Base-by-base conservation (phyloP, 306 rosid genomes). In the Fagus sylvatica region DNA sequence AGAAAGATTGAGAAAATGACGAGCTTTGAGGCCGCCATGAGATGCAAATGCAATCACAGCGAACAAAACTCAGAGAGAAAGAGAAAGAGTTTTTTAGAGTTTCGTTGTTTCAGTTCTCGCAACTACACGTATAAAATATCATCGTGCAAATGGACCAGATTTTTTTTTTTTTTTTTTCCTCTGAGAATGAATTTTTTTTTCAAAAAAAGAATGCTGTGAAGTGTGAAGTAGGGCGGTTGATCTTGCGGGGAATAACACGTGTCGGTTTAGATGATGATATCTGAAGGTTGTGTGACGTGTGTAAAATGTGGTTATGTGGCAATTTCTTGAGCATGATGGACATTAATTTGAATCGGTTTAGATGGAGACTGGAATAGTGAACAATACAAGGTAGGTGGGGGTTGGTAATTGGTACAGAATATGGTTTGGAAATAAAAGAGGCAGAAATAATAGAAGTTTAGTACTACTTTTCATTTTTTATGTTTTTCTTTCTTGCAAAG, bases 1-100 rank as follows among this genome's bases (percentile, higher is more conserved):
- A 90, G 51, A 53, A 88, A 79, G 76, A 91, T 78, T 2, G 90
- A 80, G 57, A 88, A 22, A 83, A 84, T 75, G 72, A 84, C 56
- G 76, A 84, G 83, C 88, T 87, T 95, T 71, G 88, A 62, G 76
- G 88, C 86, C 91, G 98, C 93, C 99, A 96, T 95, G 73, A 69
- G 62, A 71, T 22, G 28, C 28, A 22, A 22, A 22, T 13, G 70
- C 74, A 87, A 85, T 75, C 78, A 80, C 82, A 85, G 89, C 88
- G 74, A 80, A 80, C 84, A 66, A 82, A 85, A 83, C 90, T 82
- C 55, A 7, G 11, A 8, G 68, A 59, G 48, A 56, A 22, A 60
- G 7, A 70, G 53, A 30, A 0, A 41, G 76, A 76, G 53, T 7
- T 19, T 11, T 16, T 22, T 17, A 3, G 5, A 28, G 73, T 65